Evolutionary conservation across 805 yeast genomes (phyloP), one percentile per base, ranked within the genome.

Genomic region (Cyberlindnera petersonii): DNA sequence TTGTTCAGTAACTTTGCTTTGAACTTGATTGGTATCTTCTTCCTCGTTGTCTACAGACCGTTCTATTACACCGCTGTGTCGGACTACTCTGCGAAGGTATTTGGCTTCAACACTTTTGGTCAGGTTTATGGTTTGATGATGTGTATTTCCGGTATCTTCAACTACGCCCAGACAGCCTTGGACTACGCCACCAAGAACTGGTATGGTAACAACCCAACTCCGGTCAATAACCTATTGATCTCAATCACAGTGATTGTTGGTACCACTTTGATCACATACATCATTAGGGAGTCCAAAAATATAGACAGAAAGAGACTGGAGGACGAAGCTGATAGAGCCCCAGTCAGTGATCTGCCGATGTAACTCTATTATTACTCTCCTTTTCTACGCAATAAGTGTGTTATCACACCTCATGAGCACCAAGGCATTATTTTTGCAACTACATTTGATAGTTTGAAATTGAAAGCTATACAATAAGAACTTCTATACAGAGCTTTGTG

Each of bases 101-200:
- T 91, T 65, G 98, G 98, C 0, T 88, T 84, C 61, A 81, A 78
- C 39, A 87, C 94, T 1, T 89, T 91, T 63, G 97, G 97, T 26
- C 84, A 88, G 2, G 81, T 91, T 6, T 91, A 91, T 56, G 98
- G 98, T 1, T 64, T 89, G 15, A 71, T 88, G 53, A 86, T 88
- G 54, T 81, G 88, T 42, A 66, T 84, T 43, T 77, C 95, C 13
- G 97, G 97, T 5, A 44, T 82, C n/a, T 75, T 82, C 60, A 89
- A 88, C 60, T 67, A 86, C 50, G 55, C 75, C 6, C 96, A 86
- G 54, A 79, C 82, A 17, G 62, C 65, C 3, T 61, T 91, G 55
- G 97, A 89, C 56, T 66, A 65, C 31, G 50, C 72, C 26, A 88
- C 96, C 0, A 95, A 86, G 56, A 68, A 70, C 24, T 61, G 66